Conservation (phyloP, 2,329 filamentous ascomycete genomes). For the Thielaviopsis euricoi region DNA sequence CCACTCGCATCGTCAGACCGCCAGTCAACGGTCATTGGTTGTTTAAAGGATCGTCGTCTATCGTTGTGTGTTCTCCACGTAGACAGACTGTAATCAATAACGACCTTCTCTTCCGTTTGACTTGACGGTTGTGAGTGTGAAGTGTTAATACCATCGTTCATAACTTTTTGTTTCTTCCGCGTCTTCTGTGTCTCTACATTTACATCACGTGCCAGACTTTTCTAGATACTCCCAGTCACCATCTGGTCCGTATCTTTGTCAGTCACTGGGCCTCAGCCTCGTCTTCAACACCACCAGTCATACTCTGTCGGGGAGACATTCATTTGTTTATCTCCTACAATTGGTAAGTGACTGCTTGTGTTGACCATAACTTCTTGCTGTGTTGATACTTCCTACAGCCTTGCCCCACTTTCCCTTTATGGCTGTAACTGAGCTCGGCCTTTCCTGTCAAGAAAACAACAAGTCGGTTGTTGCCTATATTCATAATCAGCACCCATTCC, state of each 20-base stretch:
- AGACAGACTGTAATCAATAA: slow-evolving; percentile 11
- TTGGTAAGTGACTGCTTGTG: slow-evolving; percentile 41
- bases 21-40: slow-evolving; percentile 12
- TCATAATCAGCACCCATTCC: slow-evolving; percentile 12
- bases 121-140: slow-evolving; percentile 10
- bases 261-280: too few relatives aligned
- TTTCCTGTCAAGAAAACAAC: slow-evolving; percentile 9
- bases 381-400: slow-evolving; percentile 14
- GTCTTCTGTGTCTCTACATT: neutral
- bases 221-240: neutral
- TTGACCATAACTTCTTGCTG: slow-evolving; percentile 15
- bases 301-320: slow-evolving; percentile 74
- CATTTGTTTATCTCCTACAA: slow-evolving; percentile 86
- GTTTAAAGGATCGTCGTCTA: slow-evolving; percentile 10
- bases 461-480: slow-evolving; percentile 11
- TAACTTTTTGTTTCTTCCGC: neutral
- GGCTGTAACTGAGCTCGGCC: neutral
- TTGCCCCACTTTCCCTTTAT: neutral
- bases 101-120: slow-evolving; percentile 11
- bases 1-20: slow-evolving; percentile 12
- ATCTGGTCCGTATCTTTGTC: too few relatives aligned
- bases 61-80: slow-evolving; percentile 12
- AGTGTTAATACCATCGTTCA: neutral
- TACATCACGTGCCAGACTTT: neutral
- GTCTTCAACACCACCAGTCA: too few relatives aligned